Base-by-base conservation (phyloP, 495 filamentous ascomycete genomes). In the Baudoinia panamericana region DNA sequence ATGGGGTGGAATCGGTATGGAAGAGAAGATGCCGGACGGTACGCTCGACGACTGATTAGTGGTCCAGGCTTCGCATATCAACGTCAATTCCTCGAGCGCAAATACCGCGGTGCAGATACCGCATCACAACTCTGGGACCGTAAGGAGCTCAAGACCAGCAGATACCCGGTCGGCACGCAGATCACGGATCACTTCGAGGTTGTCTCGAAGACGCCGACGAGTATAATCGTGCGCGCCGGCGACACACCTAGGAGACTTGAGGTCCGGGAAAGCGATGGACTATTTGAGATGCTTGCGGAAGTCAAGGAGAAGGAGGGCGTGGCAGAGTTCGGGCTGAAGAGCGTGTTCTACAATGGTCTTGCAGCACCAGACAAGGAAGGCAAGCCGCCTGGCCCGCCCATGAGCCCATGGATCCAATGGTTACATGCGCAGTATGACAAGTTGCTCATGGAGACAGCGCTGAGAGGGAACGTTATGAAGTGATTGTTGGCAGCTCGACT, bases 141-240 rank as follows among this genome's bases (percentile, higher is more conserved):
- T 17, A 53, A 63, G 5, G 70, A 76, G 26, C 65, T 85, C 1
- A 51, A 64, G 16, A 34, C 50, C 13, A 70, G 64, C 21, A 62
- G 45, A 24, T 85, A 80, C 56, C 67, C 75, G 19, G 59, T 68
- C 26, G 78, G 78, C 19, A 78, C 78, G 16, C 55, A 70, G 21
- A 70, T 83, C 50, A 79, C 75, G 19, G 80, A 85, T 53, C 79
- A 85, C 58, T 84, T 85, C 56, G 76, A 85, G 57, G 78, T 85
- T 0, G 59, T 85, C 2, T 71, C 73, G 43, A 77, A 80, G 56
- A 72, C 67, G 13, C 63, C 71, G 6, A 69, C 69, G 19, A 62
- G 64, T 21, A 77, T 83, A 30, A 55, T 70, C 5, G 68, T 83
- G 21, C 72, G 80, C 13, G 77, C 75, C 52, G 80, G 79, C 18